Evolutionary conservation across 2,329 filamentous ascomycete genomes (phyloP).

Genomic region (Fusarium citri): DNA sequence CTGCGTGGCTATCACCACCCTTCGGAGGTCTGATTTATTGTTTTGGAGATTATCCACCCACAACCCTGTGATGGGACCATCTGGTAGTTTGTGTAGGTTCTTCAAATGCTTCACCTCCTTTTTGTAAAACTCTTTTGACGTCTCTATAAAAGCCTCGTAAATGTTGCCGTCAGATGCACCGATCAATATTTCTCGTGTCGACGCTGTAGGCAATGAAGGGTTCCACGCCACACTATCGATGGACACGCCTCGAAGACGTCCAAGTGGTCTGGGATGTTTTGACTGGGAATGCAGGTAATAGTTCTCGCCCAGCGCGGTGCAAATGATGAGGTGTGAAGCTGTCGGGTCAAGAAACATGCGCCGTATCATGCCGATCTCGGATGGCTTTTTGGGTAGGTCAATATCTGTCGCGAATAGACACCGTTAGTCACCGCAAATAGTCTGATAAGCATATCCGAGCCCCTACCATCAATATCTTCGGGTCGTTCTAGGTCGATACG

Average conservation of each 20-base stretch:
- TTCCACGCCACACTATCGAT: slow-evolving; percentile 97
- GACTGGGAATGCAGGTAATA: slow-evolving; percentile 98
- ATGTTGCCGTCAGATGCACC: slow-evolving; percentile 94
- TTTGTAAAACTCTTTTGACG: slow-evolving; percentile 92
- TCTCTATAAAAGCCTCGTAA: slow-evolving; percentile 95
- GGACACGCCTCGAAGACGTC: slow-evolving; percentile 83
- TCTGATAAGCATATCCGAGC: background rate
- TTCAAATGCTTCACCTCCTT: slow-evolving; percentile 95
- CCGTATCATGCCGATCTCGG: slow-evolving; percentile 90
- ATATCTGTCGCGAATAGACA: slow-evolving; percentile 73
- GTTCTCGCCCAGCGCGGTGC: slow-evolving; percentile 92
- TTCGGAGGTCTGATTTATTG: slow-evolving; percentile 76
- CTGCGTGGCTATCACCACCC: slow-evolving; percentile 84
- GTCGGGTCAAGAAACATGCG: slow-evolving; percentile 98
- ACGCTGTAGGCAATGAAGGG: slow-evolving; percentile 89
- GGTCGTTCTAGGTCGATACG: slow-evolving; percentile 94
- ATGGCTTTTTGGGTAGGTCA: slow-evolving; percentile 92
- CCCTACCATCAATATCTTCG: slow-evolving; percentile 89
- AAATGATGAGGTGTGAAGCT: slow-evolving; percentile 92
- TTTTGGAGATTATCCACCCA: slow-evolving; percentile 81
- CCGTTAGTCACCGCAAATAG: slow-evolving; percentile 19
- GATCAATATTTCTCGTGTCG: slow-evolving; percentile 91
- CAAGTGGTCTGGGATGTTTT: slow-evolving; percentile 83
- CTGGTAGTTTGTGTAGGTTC: slow-evolving; percentile 81
- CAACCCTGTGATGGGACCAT: slow-evolving; percentile 85